Base-by-base conservation (phyloP, 2,329 filamentous ascomycete species). In the Aspergillus versicolor region DNA sequence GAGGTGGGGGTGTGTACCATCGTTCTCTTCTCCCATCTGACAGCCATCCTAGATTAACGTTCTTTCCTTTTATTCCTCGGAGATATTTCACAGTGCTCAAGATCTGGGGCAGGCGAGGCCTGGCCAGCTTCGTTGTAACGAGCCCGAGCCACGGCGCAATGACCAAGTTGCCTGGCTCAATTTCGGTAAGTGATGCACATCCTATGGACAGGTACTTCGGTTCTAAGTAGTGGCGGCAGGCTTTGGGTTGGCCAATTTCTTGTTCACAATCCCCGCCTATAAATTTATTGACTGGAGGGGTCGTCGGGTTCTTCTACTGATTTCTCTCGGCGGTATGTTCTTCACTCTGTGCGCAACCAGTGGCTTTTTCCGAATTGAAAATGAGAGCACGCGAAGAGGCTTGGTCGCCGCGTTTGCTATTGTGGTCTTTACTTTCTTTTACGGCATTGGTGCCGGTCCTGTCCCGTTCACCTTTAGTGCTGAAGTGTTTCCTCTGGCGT, bases 391-490 rank as follows among this genome's bases (percentile, higher is more conserved):
- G 11, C 65, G 63, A n/a, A 43, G 63, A 1, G 66, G 58, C 4
- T 34, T 67, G 22, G 58, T 70, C 12, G 60, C 67, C 6, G 40
- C 62, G 2, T 70, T 71, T 30, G 42, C 54, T 0, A 57, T 65
- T 5, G 52, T 57, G 48, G 64, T 70, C n/a, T 77, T 81, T 61
- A 70, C 70, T 3, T 72, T 74, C 43, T 75, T 76, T 21, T 73
- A 75, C 17, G 83, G 81, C 70, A 75, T 74, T 1, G 81, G 81
- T 13, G 81, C 6, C 3, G 66, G 66, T 1, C 66, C 66, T 1
- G 62, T 67, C 4, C 65, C 65, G 3, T 67, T 66, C 42, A 66
- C 65, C 6, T 57, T 65, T 34, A 63, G 61, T 30, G 64, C 65
- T 0, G 65, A 67, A 32, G 64, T 66, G 0, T 67, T 67, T 15